These are phyloP conservation scores for Canna indica DNA, from an alignment of 176 grass and related monocot species.

Conservation along the genomic window DNA sequence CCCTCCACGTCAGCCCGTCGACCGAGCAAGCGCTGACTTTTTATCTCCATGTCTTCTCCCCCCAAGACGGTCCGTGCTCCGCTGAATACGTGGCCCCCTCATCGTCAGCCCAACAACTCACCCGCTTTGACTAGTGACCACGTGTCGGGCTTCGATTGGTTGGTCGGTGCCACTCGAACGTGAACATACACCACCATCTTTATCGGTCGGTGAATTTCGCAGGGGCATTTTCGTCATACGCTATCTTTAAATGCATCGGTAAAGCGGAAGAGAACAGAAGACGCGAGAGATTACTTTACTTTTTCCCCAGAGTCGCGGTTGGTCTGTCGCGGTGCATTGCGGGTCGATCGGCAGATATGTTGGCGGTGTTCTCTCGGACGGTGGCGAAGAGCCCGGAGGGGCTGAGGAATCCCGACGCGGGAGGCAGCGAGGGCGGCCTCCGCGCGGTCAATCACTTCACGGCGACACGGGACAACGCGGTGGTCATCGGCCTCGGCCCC, in stretches of 20 bases:
- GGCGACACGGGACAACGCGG: conserved; percentile 30
- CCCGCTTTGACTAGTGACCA: too few species aligned
- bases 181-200: too few species aligned
- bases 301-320: not conserved
- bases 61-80: not conserved
- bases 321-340: too few species aligned
- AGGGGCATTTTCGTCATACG: not conserved
- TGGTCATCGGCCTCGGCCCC: conserved; percentile 62
- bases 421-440: conserved; percentile 15
- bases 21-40: not conserved
- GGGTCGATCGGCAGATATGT: conserved; percentile 28
- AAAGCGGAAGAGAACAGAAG: not conserved
- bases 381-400: conserved; percentile 63
- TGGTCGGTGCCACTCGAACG: not conserved
- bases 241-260: not conserved
- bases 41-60: not conserved
- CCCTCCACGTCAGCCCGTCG: not conserved
- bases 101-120: too few species aligned
- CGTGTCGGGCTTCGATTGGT: not conserved
- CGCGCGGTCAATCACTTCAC: conserved; percentile 31
- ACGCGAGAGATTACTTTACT: not conserved
- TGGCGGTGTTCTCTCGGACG: conserved; percentile 50
- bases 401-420: conserved; percentile 28
- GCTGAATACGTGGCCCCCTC: not conserved
- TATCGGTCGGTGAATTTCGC: too few species aligned